A percentile compares a stretch with the other conserved stretches of the same genome.
These are phyloP conservation scores for Lagerstroemia speciosa DNA, from an alignment of 345 rosid species.

Conservation along the genomic window DNA sequence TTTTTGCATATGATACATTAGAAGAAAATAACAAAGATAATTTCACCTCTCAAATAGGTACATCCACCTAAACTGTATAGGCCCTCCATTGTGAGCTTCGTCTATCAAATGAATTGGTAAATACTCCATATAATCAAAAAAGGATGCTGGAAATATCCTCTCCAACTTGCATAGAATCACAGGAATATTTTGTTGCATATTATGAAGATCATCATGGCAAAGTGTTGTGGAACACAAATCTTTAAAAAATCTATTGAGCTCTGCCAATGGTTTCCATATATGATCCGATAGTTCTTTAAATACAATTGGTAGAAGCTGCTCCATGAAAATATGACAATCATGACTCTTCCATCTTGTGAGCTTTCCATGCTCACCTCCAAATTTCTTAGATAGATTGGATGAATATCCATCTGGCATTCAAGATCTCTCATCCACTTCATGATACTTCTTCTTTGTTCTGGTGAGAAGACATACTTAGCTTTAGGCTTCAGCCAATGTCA, in stretches of 20 bases:
- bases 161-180: neutral
- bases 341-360: neutral
- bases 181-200: neutral
- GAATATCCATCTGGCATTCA: too few relatives aligned
- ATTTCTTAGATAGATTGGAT: too few relatives aligned
- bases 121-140: neutral
- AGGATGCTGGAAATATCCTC: neutral
- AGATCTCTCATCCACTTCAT: too few relatives aligned
- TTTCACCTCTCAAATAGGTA: too few relatives aligned
- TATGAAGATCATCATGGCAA: neutral
- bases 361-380: neutral
- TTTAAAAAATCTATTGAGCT: neutral
- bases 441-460: too few relatives aligned
- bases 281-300: too few relatives aligned
- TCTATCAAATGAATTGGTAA: neutral
- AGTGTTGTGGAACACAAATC: neutral
- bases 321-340: neutral
- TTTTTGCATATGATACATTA: too few relatives aligned
- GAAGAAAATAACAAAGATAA: too few relatives aligned
- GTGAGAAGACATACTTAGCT: too few relatives aligned
- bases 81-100: neutral
- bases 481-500: too few relatives aligned
- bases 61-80: neutral
- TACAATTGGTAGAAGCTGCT: neutral
- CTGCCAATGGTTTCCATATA: neutral